phyloP scores from a whole-genome alignment of 495 filamentous ascomycete species.

The Aspergillus wentii region DNA sequence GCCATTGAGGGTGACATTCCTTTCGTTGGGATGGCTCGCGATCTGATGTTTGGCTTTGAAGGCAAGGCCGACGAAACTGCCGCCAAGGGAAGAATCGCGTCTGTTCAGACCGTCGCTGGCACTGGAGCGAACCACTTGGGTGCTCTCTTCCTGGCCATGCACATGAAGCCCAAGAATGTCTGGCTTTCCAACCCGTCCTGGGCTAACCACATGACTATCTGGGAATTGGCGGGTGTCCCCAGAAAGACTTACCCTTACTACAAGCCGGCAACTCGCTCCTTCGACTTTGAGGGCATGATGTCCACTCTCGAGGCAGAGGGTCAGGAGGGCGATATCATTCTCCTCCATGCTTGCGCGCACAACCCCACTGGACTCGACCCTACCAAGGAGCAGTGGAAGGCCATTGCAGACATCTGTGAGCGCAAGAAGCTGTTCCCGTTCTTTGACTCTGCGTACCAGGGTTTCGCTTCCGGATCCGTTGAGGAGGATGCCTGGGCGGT shows the following conservation, averaged over 20 bases:
- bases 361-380: slow-evolving; percentile 54
- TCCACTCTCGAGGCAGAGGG: slow-evolving; percentile 38
- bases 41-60: slow-evolving; percentile 45
- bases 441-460: slow-evolving; percentile 54
- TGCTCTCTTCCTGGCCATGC: slow-evolving; percentile 69
- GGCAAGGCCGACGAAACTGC: slow-evolving; percentile 20
- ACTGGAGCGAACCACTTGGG: slow-evolving; percentile 89
- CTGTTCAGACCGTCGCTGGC: slow-evolving; percentile 78
- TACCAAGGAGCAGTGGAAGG: slow-evolving; percentile 48
- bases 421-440: slow-evolving; percentile 49
- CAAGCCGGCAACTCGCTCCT: slow-evolving; percentile 35
- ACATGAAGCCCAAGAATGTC: slow-evolving; percentile 41
- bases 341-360: slow-evolving; percentile 52
- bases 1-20: slow-evolving; percentile 42
- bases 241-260: slow-evolving; percentile 48
- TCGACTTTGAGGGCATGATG: slow-evolving; percentile 45
- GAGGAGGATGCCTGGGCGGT: slow-evolving; percentile 52
- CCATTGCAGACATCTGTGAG: slow-evolving; percentile 45
- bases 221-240: slow-evolving; percentile 38
- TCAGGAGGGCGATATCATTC: slow-evolving; percentile 36
- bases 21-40: slow-evolving; percentile 38
- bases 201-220: slow-evolving; percentile 47
- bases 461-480: slow-evolving; percentile 49
- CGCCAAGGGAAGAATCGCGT: slow-evolving; percentile 34
- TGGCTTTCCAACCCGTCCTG: slow-evolving; percentile 47